Evolutionary conservation across 768 basidiomycete species (phyloP), one percentile per base, ranked within the genome.

Genomic region (Tephrocybe rancida): DNA sequence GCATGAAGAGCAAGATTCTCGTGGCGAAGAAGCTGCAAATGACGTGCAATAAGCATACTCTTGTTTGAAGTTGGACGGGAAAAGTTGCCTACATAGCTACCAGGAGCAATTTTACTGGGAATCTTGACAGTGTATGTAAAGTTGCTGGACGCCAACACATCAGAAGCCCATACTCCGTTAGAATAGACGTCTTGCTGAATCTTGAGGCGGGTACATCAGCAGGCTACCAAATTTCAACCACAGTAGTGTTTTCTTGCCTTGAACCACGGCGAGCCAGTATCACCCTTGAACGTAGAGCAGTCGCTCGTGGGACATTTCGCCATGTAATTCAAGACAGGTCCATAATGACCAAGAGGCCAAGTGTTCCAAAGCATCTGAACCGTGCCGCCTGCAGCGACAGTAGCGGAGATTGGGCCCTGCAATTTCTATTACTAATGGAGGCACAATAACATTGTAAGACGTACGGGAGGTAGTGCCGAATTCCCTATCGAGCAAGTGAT

Each of bases 261-360:
- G 61, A 74, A 71, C 73, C 72, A 74, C 16, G 72, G 71, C 5
- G 71, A 63, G 2, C 72, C 73, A 13, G 62, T 61, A 46, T 74
- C 71, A 18, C 64, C 73, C 54, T 72, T 73, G 52, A 55, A 72
- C 19, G 63, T 63, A 10, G 69, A 74, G 48, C 73, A 74, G 43
- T 67, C 67, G 14, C 61, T 61, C 5, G 68, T 60, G 16, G 68
- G 61, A 59, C 73, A 74, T 55, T 67, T 71, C 9, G 72, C 72
- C 69, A 74, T 72, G 49, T 73, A 74, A 57, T 74, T 71, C 13
- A 73, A 55, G 32, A 74, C 69, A n/a, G 73, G 73, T 8, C 72
- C 73, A 41, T 59, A 73, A 51, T 74, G 73, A 3, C 73, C 73
- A 18, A 70, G 44, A 1, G 72, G 72, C 72, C 73, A 74, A 8